These are phyloP conservation scores for Castanospermum australe DNA, from an alignment of 306 rosid genomes.

Conservation along the genomic window DNA sequence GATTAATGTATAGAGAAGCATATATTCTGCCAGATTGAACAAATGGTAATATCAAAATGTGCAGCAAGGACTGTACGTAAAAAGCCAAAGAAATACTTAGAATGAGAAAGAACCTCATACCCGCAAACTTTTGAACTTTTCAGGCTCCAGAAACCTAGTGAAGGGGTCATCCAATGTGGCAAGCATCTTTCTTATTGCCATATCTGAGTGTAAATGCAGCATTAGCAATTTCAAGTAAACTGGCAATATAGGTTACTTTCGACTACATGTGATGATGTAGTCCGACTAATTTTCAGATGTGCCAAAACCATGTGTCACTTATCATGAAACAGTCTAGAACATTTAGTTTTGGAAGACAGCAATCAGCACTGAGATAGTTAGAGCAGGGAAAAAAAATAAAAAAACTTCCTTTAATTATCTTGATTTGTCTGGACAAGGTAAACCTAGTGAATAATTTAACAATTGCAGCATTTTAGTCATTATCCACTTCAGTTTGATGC, in stretches of 20 bases:
- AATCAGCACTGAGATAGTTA: neutral
- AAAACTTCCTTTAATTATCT: neutral
- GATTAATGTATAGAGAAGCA: slow-evolving; percentile 13
- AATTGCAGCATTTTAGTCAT: neutral
- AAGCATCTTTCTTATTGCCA: slow-evolving; percentile 92
- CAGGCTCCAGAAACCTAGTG: slow-evolving; percentile 94
- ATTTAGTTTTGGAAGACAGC: neutral
- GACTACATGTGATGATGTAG: neutral
- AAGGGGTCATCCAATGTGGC: slow-evolving; percentile 93
- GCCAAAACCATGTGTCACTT: slow-evolving; percentile 10
- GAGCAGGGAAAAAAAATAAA: neutral
- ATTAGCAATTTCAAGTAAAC: slow-evolving; percentile 21
- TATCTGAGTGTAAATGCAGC: slow-evolving; percentile 51
- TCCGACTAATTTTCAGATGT: slow-evolving; percentile 10
- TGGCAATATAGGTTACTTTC: slow-evolving; percentile 18
- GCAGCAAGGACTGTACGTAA: neutral
- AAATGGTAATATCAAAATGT: neutral
- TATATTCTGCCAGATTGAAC: slow-evolving; percentile 21
- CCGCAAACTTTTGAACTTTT: slow-evolving; percentile 84
- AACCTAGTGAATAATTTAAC: neutral
- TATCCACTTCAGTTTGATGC: neutral
- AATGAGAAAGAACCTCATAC: slow-evolving; percentile 46
- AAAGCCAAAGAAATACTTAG: slow-evolving; percentile 25
- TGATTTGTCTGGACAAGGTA: slow-evolving; percentile 6
- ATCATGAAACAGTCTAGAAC: neutral